phyloP scores from a whole-genome alignment of 2,329 filamentous ascomycete species.

The Xylaria sp. region DNA sequence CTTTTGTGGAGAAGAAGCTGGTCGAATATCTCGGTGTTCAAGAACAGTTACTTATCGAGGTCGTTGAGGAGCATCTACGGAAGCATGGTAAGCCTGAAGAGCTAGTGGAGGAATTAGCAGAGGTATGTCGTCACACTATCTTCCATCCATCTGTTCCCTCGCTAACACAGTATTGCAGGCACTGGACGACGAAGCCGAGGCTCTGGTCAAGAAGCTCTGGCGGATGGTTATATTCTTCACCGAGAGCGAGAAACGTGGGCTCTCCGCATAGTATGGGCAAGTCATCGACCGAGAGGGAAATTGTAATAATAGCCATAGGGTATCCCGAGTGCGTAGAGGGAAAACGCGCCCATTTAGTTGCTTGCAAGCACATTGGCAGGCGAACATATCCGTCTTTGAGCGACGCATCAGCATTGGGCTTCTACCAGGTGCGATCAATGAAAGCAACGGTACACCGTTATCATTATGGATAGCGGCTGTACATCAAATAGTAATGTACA shows the following conservation, averaged over 20 bases:
- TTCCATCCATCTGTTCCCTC: background rate
- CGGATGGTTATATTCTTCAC: slow-evolving; percentile 98
- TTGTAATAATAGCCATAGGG: slow-evolving; percentile 23
- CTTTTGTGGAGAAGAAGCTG: slow-evolving; percentile 98
- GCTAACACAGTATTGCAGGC: slow-evolving; percentile 64
- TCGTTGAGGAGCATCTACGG: slow-evolving; percentile 87
- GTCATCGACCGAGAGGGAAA: background rate
- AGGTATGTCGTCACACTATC: slow-evolving; percentile 65
- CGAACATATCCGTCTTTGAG: background rate
- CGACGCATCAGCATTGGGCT: background rate
- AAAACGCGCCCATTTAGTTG: background rate
- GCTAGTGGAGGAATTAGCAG: slow-evolving; percentile 84
- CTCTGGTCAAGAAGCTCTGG: slow-evolving; percentile 96
- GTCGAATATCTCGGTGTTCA: slow-evolving; percentile 96
- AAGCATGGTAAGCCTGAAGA: slow-evolving; percentile 79
- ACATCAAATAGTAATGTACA: slow-evolving; percentile 6
- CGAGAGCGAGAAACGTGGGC: slow-evolving; percentile 89
- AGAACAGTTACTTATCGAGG: slow-evolving; percentile 93
- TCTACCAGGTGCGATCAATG: background rate
- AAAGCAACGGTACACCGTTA: background rate
- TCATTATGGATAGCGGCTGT: slow-evolving; percentile 4
- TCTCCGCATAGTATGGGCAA: slow-evolving; percentile 67
- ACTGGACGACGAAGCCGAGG: slow-evolving; percentile 93
- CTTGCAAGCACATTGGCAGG: background rate
- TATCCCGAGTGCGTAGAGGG: background rate